These are phyloP conservation scores for Pyronema domesticum DNA, from an alignment of 495 filamentous ascomycete species.

Conservation along the genomic window DNA sequence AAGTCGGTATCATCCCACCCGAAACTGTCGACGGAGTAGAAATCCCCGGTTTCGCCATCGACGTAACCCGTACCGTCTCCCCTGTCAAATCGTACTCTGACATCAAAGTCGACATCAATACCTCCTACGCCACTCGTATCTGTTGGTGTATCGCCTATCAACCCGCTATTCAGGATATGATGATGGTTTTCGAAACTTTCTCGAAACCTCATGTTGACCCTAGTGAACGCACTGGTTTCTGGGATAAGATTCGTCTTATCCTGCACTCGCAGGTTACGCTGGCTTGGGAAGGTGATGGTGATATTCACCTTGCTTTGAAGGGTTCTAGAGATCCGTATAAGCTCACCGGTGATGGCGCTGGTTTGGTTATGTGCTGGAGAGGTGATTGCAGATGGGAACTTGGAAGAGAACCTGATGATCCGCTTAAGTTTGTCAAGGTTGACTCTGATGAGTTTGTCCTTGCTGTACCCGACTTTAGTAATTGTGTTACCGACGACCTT, in stretches of 20 bases:
- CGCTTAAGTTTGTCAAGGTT: conserved; percentile 83
- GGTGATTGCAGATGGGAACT: conserved; percentile 79
- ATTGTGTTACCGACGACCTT: conserved; percentile 54
- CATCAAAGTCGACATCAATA: conserved; percentile 79
- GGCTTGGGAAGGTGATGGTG: conserved; percentile 83
- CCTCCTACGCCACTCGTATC: conserved; percentile 71
- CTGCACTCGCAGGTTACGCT: conserved; percentile 86
- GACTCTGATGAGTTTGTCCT: conserved; percentile 87
- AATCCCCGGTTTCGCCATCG: conserved; percentile 52
- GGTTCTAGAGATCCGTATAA: conserved; percentile 82
- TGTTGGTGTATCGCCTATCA: conserved; percentile 97
- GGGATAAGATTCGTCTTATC: conserved; percentile 93
- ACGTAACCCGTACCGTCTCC: conserved; percentile 79
- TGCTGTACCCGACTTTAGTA: conserved; percentile 81
- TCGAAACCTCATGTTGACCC: conserved; percentile 88
- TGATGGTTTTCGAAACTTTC: conserved; percentile 97
- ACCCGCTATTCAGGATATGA: conserved; percentile 97
- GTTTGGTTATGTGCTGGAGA: conserved; percentile 95
- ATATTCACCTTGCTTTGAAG: conserved; percentile 88
- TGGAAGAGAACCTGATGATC: conserved; percentile 53
- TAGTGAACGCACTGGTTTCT: conserved; percentile 88
- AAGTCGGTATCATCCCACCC: conserved; percentile 71
- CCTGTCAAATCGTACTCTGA: conserved; percentile 96
- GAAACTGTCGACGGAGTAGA: conserved; percentile 28
- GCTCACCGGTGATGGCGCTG: conserved; percentile 79